Evolutionary conservation across 768 basidiomycete genomes (phyloP).

Genomic region (Zangia roseola): DNA sequence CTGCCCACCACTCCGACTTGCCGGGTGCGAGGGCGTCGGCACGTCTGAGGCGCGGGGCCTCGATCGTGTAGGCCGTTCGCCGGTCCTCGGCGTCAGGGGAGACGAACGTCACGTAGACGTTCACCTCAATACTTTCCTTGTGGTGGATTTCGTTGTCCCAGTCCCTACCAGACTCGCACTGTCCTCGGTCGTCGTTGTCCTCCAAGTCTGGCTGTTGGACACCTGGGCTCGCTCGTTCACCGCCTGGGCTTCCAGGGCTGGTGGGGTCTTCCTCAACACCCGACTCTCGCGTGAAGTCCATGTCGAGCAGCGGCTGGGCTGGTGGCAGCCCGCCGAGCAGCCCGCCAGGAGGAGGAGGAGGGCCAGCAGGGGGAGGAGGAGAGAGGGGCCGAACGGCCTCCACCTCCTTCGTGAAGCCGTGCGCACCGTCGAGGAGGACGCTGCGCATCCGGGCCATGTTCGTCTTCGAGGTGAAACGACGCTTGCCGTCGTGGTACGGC

Average conservation of each 20-base stretch:
- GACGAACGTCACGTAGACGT: conserved; percentile 2
- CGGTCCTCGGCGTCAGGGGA: not conserved
- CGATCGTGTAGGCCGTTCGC: not conserved
- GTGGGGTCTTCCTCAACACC: too few species aligned
- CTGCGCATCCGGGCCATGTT: conserved; percentile 5
- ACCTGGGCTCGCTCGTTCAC: not conserved
- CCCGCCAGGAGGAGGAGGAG: too few species aligned
- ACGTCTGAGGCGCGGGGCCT: not conserved
- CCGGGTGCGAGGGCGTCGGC: not conserved
- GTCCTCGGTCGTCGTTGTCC: not conserved
- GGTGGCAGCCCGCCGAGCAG: too few species aligned
- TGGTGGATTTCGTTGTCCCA: too few species aligned
- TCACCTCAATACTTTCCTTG: not conserved
- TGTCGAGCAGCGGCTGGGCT: not conserved
- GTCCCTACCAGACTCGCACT: too few species aligned
- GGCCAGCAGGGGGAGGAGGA: not conserved
- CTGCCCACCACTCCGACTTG: not conserved
- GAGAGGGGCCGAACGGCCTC: not conserved
- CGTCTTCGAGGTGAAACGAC: conserved; percentile 4
- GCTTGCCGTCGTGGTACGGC: not conserved
- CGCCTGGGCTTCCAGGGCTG: too few species aligned
- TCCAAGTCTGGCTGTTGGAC: not conserved
- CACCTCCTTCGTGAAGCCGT: conserved; percentile 7
- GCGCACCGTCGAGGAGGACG: conserved; percentile 5
- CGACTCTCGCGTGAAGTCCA: not conserved